Evolutionary conservation across 495 filamentous ascomycete genomes (phyloP).

Genomic region (Glonium stellatum): DNA sequence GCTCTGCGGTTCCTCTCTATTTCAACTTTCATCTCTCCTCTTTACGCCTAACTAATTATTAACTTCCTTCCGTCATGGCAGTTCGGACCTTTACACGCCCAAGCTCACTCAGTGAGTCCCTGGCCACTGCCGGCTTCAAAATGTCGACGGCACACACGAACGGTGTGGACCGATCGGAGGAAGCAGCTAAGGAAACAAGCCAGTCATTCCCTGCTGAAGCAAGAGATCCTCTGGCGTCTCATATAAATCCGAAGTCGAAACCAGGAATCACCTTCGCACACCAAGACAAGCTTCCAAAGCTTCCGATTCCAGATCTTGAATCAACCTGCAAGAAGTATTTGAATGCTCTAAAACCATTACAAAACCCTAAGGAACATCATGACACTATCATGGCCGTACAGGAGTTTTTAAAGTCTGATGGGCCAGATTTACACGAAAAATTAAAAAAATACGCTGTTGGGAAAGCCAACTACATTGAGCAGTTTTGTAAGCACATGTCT

Average conservation of each 20-base stretch:
- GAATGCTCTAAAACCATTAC: conserved; percentile 71
- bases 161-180: conserved; percentile 31
- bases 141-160: conserved; percentile 24
- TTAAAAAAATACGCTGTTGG: conserved; percentile 89
- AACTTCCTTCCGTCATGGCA: conserved; percentile 35
- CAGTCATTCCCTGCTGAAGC: conserved; percentile 40
- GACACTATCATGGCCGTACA: conserved; percentile 73
- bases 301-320: conserved; percentile 91
- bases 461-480: conserved; percentile 95
- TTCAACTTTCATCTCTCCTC: conserved; percentile 63
- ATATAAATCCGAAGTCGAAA: conserved; percentile 41
- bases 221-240: conserved; percentile 40
- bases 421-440: conserved; percentile 77
- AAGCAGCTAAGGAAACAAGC: conserved; percentile 36
- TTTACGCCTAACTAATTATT: conserved; percentile 53
- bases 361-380: conserved; percentile 70
- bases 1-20: conserved; percentile 77
- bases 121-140: conserved; percentile 33
- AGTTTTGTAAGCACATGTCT: conserved; percentile 72
- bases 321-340: conserved; percentile 73
- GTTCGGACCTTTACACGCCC: conserved; percentile 51
- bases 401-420: conserved; percentile 81
- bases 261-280: conserved; percentile 77
- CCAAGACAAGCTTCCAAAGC: conserved; percentile 82
- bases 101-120: conserved; percentile 62